These are phyloP conservation scores for Pterocarpus macrocarpus DNA, from an alignment of 306 rosid species.

Conservation along the genomic window DNA sequence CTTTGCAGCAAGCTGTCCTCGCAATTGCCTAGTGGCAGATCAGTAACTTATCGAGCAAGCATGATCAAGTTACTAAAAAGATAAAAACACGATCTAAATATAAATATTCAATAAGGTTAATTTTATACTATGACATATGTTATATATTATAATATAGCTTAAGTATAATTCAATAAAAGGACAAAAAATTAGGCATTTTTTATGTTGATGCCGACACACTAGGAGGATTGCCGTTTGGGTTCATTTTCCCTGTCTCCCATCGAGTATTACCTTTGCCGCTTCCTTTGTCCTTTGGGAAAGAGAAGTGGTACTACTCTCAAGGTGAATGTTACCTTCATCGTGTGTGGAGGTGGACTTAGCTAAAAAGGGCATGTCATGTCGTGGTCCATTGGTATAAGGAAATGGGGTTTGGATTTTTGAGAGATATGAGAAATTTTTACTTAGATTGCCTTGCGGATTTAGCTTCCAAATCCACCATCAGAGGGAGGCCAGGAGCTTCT, in stretches of 20 bases:
- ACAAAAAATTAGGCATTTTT: too few species aligned
- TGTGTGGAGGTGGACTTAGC: neutral
- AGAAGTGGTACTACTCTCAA: neutral
- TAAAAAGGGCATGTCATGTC: neutral
- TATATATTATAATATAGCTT: too few species aligned
- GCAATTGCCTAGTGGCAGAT: too few species aligned
- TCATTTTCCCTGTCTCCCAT: neutral
- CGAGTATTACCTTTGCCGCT: neutral
- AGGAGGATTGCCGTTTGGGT: neutral
- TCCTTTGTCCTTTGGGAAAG: conserved; percentile 14
- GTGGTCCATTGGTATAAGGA: neutral
- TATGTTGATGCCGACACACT: neutral
- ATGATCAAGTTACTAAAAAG: too few species aligned
- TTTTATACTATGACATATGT: too few species aligned
- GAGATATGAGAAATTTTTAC: neutral
- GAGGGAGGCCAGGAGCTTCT: neutral
- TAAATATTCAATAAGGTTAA: too few species aligned
- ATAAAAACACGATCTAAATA: too few species aligned
- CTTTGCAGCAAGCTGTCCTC: too few species aligned
- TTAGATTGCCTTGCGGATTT: neutral
- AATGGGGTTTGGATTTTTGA: neutral
- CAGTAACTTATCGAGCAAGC: too few species aligned
- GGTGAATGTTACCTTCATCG: neutral
- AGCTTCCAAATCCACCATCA: neutral
- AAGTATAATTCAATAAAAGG: too few species aligned